Evolutionary conservation across 2,329 filamentous ascomycete species (phyloP).

Genomic region (Aspergillus felis): DNA sequence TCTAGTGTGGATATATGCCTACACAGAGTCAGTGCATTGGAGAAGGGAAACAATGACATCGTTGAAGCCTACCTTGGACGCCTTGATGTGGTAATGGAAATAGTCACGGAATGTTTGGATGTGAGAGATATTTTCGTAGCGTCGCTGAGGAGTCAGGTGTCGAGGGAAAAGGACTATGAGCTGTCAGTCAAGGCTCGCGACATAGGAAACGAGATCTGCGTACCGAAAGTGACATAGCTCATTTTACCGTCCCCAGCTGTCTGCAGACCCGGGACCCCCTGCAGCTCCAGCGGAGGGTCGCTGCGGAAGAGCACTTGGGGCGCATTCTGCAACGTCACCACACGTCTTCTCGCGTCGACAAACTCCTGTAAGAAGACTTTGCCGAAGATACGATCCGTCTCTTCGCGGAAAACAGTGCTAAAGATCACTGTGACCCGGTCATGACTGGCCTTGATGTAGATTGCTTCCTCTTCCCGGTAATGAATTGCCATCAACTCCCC

Average conservation of each 20-base stretch:
- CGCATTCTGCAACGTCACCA: constrained; percentile 84
- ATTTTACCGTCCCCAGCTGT: constrained; percentile 76
- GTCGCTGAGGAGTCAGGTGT: constrained; percentile 83
- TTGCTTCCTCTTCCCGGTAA: constrained; percentile 97
- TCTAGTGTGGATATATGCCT: constrained; percentile 95
- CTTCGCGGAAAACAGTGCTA: constrained; percentile 95
- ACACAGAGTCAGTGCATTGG: constrained; percentile 7
- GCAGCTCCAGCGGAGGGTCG: constrained; percentile 86
- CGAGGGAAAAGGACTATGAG: constrained; percentile 82
- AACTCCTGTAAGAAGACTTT: constrained; percentile 99
- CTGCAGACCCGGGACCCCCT: constrained; percentile 78
- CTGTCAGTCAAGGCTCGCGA: constrained; percentile 9
- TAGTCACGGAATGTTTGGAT: constrained; percentile 99
- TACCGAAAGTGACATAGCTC: constrained; percentile 98
- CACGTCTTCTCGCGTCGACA: constrained; percentile 84
- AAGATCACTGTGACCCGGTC: constrained; percentile 99
- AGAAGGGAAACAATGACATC: not conserved
- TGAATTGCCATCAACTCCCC: constrained; percentile 94
- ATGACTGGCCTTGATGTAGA: constrained; percentile 96
- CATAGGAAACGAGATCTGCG: constrained; percentile 17
- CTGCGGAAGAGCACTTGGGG: constrained; percentile 96
- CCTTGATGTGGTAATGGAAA: constrained; percentile 99
- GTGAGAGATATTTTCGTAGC: constrained; percentile 94
- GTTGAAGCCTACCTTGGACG: constrained; percentile 66
- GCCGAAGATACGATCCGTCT: constrained; percentile 94